phyloP scores from a whole-genome alignment of 2,329 filamentous ascomycete species.

The Lachnellula arida region DNA sequence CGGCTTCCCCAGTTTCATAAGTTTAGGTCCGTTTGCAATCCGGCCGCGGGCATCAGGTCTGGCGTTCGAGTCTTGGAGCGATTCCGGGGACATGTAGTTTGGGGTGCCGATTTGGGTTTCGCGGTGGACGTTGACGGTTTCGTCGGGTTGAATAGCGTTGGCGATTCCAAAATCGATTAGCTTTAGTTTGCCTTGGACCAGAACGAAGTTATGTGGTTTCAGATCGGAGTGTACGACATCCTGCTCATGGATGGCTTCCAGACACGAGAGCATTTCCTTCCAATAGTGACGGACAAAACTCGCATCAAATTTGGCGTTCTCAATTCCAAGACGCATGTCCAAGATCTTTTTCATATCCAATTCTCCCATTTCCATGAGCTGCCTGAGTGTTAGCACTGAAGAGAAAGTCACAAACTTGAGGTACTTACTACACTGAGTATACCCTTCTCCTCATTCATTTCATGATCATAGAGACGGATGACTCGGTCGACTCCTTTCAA shows the following conservation, averaged over 20 bases:
- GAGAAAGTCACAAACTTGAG: neutral
- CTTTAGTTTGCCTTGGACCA: slow-evolving; percentile 86
- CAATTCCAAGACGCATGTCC: slow-evolving; percentile 63
- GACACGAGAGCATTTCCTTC: slow-evolving; percentile 98
- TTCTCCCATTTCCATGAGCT: slow-evolving; percentile 98
- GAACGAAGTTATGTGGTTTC: slow-evolving; percentile 94
- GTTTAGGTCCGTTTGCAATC: slow-evolving; percentile 50
- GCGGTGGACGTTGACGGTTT: slow-evolving; percentile 95
- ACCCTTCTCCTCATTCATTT: slow-evolving; percentile 89
- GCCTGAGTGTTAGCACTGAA: slow-evolving; percentile 21
- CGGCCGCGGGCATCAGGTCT: slow-evolving; percentile 34
- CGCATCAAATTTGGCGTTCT: slow-evolving; percentile 74
- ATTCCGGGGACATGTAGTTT: slow-evolving; percentile 98
- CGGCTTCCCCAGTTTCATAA: slow-evolving; percentile 94
- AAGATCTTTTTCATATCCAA: slow-evolving; percentile 86
- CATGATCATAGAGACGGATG: slow-evolving; percentile 84
- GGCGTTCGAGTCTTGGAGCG: slow-evolving; percentile 79
- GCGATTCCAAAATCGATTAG: slow-evolving; percentile 98
- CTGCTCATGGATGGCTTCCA: slow-evolving; percentile 79
- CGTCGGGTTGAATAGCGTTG: slow-evolving; percentile 90
- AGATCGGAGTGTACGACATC: slow-evolving; percentile 96
- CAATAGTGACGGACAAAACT: slow-evolving; percentile 96
- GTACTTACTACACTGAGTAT: slow-evolving; percentile 72
- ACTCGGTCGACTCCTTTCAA: slow-evolving; percentile 83
- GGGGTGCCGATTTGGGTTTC: slow-evolving; percentile 94